Conservation (phyloP, 208 protist genomes). For the Wallacemonas sp. region DNA sequence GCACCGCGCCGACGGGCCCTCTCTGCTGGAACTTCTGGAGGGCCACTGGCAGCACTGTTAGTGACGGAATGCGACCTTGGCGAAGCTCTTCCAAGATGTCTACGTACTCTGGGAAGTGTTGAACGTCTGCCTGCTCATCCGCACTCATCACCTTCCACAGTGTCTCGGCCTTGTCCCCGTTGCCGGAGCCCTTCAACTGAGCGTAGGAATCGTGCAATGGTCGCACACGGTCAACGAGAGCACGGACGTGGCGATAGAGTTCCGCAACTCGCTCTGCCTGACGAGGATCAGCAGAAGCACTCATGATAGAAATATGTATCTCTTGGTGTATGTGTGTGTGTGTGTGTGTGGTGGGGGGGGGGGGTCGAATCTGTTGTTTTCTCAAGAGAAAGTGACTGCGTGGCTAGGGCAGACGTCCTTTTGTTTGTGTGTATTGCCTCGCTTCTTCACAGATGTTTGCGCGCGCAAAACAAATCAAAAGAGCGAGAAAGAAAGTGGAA, state of each 20-base stretch:
- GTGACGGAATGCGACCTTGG: slow-evolving; percentile 23
- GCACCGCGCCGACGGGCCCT: neutral
- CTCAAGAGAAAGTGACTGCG: too few relatives aligned
- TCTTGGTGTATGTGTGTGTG: neutral
- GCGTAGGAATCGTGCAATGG: slow-evolving; percentile 3
- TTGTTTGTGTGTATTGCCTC: too few relatives aligned
- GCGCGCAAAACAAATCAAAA: too few relatives aligned
- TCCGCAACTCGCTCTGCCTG: slow-evolving; percentile 18
- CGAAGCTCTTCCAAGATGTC: slow-evolving; percentile 24
- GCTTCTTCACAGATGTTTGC: too few relatives aligned
- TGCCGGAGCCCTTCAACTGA: slow-evolving; percentile 11
- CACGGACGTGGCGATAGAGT: slow-evolving; percentile 15
- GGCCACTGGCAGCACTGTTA: neutral
- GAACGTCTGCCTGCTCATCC: slow-evolving; percentile 18
- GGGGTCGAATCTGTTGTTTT: too few relatives aligned
- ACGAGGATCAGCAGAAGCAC: slow-evolving; percentile 1
- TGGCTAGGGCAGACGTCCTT: too few relatives aligned
- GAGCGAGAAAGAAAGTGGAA: too few relatives aligned
- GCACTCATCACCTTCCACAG: slow-evolving; percentile 18
- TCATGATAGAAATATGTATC: too few relatives aligned
- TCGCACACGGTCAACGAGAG: slow-evolving; percentile 12
- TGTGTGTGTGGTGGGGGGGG: slow-evolving; percentile 3
- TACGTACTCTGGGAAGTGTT: slow-evolving; percentile 25
- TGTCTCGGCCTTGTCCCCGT: neutral
- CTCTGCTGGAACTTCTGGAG: neutral